phyloP scores from a whole-genome alignment of 1,284 basidiomycete genomes.

The Takashimella tepidaria region DNA sequence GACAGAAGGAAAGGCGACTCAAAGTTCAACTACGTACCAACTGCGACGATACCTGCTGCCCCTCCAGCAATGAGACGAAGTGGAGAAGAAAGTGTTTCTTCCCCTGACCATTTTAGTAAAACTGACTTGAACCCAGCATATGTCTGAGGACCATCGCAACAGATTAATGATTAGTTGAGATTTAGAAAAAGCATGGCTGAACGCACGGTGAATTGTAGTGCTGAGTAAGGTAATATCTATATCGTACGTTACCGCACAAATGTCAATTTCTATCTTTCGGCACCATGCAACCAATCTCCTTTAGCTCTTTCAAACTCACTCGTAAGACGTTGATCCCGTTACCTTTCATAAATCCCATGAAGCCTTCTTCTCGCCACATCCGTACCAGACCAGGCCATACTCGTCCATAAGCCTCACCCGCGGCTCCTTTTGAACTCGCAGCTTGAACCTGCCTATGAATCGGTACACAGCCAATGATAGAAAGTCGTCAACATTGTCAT shows the following conservation, averaged over 20 bases:
- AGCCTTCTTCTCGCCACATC: slow-evolving; percentile 91
- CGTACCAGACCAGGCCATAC: slow-evolving; percentile 71
- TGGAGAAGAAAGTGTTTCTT: slow-evolving; percentile 72
- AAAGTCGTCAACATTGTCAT: neutral
- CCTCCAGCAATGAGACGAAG: slow-evolving; percentile 77
- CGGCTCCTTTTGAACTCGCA: slow-evolving; percentile 15
- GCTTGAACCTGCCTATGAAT: slow-evolving; percentile 72
- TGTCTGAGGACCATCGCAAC: slow-evolving; percentile 49
- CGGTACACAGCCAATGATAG: neutral
- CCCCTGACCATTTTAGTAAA: slow-evolving; percentile 49
- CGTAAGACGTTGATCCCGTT: slow-evolving; percentile 86
- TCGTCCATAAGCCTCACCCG: slow-evolving; percentile 67
- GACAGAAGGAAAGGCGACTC: neutral
- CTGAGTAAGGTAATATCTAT: slow-evolving; percentile 55
- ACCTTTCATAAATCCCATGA: slow-evolving; percentile 80
- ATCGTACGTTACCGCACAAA: neutral
- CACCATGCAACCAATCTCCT: no score
- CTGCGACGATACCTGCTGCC: slow-evolving; percentile 83
- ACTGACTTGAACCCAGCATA: slow-evolving; percentile 80
- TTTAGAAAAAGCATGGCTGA: no score
- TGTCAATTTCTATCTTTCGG: no score
- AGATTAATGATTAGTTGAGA: no score
- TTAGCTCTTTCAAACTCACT: no score
- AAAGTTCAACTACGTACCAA: slow-evolving; percentile 54
- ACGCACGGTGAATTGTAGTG: slow-evolving; percentile 78